Evolutionary conservation across 306 rosid genomes (phyloP), one percentile per base, ranked within the genome.

Genomic region (Cicer yamashitae): DNA sequence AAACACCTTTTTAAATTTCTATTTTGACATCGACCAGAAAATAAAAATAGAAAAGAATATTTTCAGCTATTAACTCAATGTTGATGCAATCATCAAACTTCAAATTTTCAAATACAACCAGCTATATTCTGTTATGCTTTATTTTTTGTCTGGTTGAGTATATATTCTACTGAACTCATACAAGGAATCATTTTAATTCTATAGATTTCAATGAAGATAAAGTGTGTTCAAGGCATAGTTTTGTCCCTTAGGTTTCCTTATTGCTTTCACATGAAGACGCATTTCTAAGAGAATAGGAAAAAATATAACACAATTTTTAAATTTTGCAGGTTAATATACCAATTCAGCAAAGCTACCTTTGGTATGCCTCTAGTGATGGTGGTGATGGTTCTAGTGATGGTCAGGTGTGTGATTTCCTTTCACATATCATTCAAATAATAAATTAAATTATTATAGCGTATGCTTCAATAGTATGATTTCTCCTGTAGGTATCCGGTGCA

Each of bases 301-400:
- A 45, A 79, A 59, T 67, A 66, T 77, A 45, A 60, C 46, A 78
- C 25, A 46, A 56, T 76, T 71, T 73, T 44, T 13, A 37, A 76
- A 77, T 47, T 65, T 73, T 61, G 7, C 86, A 94, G 98, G 96
- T 94, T 45, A 86, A 90, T 84, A 79, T 94, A 52, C 97, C 97
- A 45, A 73, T 91, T 81, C 97, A 91, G 48, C 97, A 94, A 78
- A 90, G 89, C 86, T 89, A 86, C 80, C 91, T 91, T 68, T 91
- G 91, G 92, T 93, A 93, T 83, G 87, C 79, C 80, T 88, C 98
- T 67, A 79, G 84, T 59, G 3, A 20, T 3, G 81, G 77, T 20
- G 58, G 17, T 17, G 0, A 0, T 7, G 58, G 12, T 17, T 0
- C 0, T 8, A 1, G 0, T 7, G 64, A 76, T 77, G 0, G 4